Percentiles rank a stretch among this genome's conserved stretches.
These are phyloP conservation scores for Lentinus brumalis DNA, from an alignment of 768 basidiomycete species.

Conservation along the genomic window DNA sequence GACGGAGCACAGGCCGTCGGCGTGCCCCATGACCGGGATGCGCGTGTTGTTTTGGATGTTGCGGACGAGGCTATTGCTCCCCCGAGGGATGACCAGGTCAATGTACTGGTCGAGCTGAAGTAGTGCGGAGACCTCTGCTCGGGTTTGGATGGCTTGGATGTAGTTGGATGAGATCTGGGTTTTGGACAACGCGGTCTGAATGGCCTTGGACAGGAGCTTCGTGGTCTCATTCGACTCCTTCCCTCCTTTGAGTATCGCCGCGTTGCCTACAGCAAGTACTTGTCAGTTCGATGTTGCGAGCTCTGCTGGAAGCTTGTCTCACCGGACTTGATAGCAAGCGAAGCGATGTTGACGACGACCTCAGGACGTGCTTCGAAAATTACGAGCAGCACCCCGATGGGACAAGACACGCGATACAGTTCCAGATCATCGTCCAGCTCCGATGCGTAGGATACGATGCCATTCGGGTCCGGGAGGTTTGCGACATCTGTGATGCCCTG, in stretches of 20 bases:
- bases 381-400: constrained; percentile 93
- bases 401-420: constrained; percentile 92
- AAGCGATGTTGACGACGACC: constrained; percentile 96
- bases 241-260: constrained; percentile 96
- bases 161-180: constrained; percentile 78
- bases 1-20: constrained; percentile 91
- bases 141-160: constrained; percentile 89
- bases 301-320: constrained; percentile 19
- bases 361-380: constrained; percentile 98
- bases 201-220: constrained; percentile 72
- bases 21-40: constrained; percentile 99
- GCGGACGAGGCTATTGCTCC: constrained; percentile 86
- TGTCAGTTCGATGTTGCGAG: background rate
- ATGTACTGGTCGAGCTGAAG: constrained; percentile 89
- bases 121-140: constrained; percentile 87
- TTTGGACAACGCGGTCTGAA: constrained; percentile 71
- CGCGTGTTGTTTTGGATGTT: constrained; percentile 88
- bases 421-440: constrained; percentile 86
- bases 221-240: constrained; percentile 91
- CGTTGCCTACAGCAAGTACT: constrained; percentile 67
- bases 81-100: constrained; percentile 95
- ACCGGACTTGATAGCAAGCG: constrained; percentile 97
- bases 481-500: constrained; percentile 90
- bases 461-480: constrained; percentile 82
- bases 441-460: constrained; percentile 84